Conservation (phyloP, 176 grass and related monocot genomes). For the Saccharum spontaneum region DNA sequence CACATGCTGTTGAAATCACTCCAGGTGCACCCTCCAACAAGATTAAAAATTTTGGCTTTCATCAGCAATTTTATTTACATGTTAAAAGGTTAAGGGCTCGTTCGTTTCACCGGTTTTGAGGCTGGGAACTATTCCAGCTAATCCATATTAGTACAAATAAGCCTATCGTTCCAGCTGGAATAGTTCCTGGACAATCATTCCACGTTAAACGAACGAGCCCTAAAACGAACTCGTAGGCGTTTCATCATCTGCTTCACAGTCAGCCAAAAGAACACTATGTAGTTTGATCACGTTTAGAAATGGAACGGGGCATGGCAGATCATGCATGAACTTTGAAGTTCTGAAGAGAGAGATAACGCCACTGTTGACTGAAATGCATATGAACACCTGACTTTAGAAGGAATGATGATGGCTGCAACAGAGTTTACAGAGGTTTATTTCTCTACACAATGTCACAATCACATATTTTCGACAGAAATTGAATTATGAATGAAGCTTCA, state of each 20-base stretch:
- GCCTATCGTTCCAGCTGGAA: too few species aligned
- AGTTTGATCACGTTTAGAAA: background rate
- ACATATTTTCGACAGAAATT: conserved; percentile 15
- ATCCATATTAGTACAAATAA: too few species aligned
- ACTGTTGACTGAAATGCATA: background rate
- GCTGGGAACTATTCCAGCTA: too few species aligned
- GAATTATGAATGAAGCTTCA: conserved; percentile 30
- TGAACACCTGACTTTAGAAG: background rate
- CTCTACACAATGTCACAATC: conserved; percentile 36
- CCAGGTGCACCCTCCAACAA: background rate
- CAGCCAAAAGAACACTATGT: background rate
- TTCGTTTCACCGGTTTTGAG: too few species aligned
- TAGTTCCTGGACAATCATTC: too few species aligned
- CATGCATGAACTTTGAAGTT: background rate
- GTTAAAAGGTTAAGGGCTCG: too few species aligned
- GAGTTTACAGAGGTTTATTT: conserved; percentile 20
- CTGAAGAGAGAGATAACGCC: background rate
- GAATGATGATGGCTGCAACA: background rate
- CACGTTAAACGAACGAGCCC: too few species aligned
- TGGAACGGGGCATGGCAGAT: background rate
- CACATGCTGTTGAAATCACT: conserved; percentile 16
- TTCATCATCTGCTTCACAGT: background rate
- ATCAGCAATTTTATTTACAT: background rate
- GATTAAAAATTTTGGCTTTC: background rate
- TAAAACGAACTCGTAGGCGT: background rate